Base-by-base conservation (phyloP, 1,139 yeast species). In the Kodamaea plutei region DNA sequence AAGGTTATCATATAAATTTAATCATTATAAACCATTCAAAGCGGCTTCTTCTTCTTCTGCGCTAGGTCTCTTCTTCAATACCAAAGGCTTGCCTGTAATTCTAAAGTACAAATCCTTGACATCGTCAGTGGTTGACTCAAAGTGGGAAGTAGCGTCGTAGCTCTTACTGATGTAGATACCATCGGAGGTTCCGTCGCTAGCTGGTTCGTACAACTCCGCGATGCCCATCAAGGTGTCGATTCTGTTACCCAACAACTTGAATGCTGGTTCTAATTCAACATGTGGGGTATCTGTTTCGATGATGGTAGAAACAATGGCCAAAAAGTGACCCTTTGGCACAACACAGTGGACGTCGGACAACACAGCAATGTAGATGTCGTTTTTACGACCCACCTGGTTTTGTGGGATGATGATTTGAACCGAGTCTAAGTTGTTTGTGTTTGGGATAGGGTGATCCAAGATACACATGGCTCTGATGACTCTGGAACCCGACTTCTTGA, bases 391-490 rank as follows among this genome's bases (percentile, higher is more conserved):
- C 35, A 88, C 87, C 61, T 93, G 98, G 61, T 88, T 88, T 61
- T 93, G 98, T 15, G 98, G 97, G 41, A 91, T 87, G 54, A 91
- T 85, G 48, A 91, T 80, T 64, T 91, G 99, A 34, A 87, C 74
- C 5, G 97, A 88, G 58, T 88, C 96, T 38, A 84, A 78, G 49
- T 84, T 84, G 43, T 72, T 69, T 14, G 95, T 88, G 53, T 77
- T 76, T 30, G 96, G 84, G 33, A 91, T 72, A 13, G 96, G 94
- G 54, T 88, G 96, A 50, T 89, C 84, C 56, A 93, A 67, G 38
- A 91, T 73, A 57, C 97, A 88, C 72, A 93, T 89, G 35, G 97
- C 96, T 56, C 99, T 78, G 44, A 91, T 88, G 32, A 93, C 95
- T 52, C 73, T 79, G 45, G 82, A 78, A 20, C 96, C 96, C 4